A percentile compares a stretch with the other conserved stretches of the same genome.
phyloP scores from a whole-genome alignment of 805 yeast genomes.

The Yarrowia sp. region DNA sequence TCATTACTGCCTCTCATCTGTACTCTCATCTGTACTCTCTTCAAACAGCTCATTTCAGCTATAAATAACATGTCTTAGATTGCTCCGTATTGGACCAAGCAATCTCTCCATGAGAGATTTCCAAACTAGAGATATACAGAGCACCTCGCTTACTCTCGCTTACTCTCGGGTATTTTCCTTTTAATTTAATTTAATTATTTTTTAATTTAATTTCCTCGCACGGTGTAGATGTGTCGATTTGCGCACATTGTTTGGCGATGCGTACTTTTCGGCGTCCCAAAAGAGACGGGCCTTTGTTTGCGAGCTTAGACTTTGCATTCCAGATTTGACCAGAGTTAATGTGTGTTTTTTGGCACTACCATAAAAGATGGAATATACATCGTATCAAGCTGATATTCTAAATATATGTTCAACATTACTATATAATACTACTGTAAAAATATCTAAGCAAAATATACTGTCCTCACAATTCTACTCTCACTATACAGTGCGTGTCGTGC shows the following conservation, averaged over 20 bases:
- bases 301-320: not conserved
- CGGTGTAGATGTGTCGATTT: not conserved
- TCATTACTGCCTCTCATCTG: too few species aligned
- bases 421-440: too few species aligned
- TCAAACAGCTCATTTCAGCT: not conserved
- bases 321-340: not conserved
- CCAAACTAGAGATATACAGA: too few species aligned
- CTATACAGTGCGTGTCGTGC: conserved; percentile 3
- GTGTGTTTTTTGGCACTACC: not conserved
- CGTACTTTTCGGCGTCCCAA: not conserved
- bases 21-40: not conserved
- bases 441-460: too few species aligned
- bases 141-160: too few species aligned
- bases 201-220: not conserved
- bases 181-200: too few species aligned
- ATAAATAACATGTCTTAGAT: not conserved
- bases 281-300: not conserved
- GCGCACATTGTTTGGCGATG: conserved; percentile 1
- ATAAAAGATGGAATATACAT: too few species aligned
- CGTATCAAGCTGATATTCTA: too few species aligned
- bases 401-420: too few species aligned
- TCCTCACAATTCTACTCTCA: not conserved
- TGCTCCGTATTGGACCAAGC: not conserved
- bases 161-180: too few species aligned
- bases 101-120: too few species aligned